phyloP scores from a whole-genome alignment of 148 eudicot genomes.

The Limonium bicolor region DNA sequence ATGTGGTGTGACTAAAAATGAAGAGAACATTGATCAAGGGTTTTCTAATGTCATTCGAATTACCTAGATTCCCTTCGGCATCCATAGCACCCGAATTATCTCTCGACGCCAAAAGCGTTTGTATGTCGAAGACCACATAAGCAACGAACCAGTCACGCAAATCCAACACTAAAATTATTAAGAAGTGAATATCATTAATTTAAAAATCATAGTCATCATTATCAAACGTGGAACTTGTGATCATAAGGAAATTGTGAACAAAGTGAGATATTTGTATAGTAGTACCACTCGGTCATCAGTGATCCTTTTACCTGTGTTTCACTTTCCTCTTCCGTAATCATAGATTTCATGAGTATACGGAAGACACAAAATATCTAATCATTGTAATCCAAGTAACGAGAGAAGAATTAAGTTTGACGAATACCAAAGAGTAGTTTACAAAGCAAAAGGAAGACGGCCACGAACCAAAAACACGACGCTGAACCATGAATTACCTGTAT shows the following conservation, averaged over 20 bases:
- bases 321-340: too few species aligned
- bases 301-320: too few species aligned
- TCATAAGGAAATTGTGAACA: too few species aligned
- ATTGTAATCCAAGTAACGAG: background rate
- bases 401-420: background rate
- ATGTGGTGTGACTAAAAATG: background rate
- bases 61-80: slow-evolving; percentile 18
- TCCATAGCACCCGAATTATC: slow-evolving; percentile 36
- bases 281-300: too few species aligned
- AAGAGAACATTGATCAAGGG: background rate
- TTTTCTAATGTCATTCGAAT: slow-evolving; percentile 31
- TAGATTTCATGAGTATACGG: too few species aligned
- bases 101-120: slow-evolving; percentile 51
- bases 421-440: background rate
- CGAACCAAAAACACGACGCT: background rate
- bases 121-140: slow-evolving; percentile 49
- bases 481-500: background rate
- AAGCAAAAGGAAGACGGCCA: background rate
- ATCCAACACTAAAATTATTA: too few species aligned
- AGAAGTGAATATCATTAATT: too few species aligned
- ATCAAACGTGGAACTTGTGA: too few species aligned
- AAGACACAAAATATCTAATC: background rate
- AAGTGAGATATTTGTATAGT: too few species aligned
- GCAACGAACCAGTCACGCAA: slow-evolving; percentile 1
- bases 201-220: too few species aligned